Conservation (phyloP, 1,139 yeast species). For the Scheffersomyces titani region DNA sequence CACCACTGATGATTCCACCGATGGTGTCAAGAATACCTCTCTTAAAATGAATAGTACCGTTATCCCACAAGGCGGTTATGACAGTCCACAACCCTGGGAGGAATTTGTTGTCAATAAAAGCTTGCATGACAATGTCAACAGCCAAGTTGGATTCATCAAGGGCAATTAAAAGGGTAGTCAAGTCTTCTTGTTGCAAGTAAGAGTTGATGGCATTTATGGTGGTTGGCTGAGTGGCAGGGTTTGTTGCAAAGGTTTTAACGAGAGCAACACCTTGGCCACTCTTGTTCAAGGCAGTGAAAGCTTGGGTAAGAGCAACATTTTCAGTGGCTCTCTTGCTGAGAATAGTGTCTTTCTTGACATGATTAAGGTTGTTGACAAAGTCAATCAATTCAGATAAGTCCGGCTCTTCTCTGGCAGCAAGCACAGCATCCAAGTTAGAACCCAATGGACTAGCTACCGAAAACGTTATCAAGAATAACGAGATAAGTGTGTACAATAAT, state of each 20-base stretch:
- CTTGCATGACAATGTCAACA: slow-evolving; percentile 26
- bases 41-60: slow-evolving; percentile 12
- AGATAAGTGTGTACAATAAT: not conserved
- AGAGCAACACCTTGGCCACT: slow-evolving; percentile 27
- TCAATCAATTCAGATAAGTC: not conserved
- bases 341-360: not conserved
- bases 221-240: slow-evolving; percentile 21
- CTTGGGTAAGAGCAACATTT: slow-evolving; percentile 24
- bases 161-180: slow-evolving; percentile 21
- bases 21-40: slow-evolving; percentile 8
- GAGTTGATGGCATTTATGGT: slow-evolving; percentile 22
- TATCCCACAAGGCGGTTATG: slow-evolving; percentile 15
- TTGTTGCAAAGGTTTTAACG: slow-evolving; percentile 23
- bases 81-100: slow-evolving; percentile 23
- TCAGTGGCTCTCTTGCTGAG: slow-evolving; percentile 9
- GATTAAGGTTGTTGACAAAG: not conserved
- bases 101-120: slow-evolving; percentile 22
- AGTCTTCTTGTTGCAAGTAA: slow-evolving; percentile 23
- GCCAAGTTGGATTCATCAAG: slow-evolving; percentile 29
- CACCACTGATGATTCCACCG: slow-evolving; percentile 2
- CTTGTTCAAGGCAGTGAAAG: slow-evolving; percentile 27
- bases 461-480: slow-evolving; percentile 1
- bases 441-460: slow-evolving; percentile 1
- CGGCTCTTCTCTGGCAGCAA: not conserved
- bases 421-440: not conserved